phyloP scores from a whole-genome alignment of 345 rosid genomes.

The Boechera divaricarpa region DNA sequence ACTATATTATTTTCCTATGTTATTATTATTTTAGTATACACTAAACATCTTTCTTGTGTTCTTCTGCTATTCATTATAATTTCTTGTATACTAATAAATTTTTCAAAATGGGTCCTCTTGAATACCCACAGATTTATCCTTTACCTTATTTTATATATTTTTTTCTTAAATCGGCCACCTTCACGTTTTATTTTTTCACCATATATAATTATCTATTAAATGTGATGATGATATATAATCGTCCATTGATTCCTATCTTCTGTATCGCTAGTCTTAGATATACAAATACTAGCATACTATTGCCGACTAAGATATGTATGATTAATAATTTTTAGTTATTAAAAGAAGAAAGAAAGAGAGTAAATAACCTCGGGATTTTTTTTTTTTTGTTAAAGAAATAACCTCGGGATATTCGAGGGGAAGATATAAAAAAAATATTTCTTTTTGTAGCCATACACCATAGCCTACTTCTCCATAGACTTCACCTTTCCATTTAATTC shows the following conservation, averaged over 20 bases:
- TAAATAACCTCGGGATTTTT: not conserved
- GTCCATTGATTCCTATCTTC: not conserved
- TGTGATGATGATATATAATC: not conserved
- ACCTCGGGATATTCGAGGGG: conserved; percentile 18
- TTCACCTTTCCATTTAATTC: conserved; percentile 43
- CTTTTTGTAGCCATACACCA: conserved; percentile 40
- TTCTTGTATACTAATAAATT: conserved; percentile 1
- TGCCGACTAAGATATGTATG: not conserved
- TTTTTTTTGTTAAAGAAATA: too few relatives aligned
- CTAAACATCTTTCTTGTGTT: conserved; percentile 27
- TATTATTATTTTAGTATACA: not conserved
- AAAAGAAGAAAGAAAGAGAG: not conserved
- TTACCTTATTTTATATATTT: not conserved
- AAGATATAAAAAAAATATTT: conserved; percentile 2
- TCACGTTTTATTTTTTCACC: not conserved
- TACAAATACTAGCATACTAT: not conserved
- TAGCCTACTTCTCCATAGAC: conserved; percentile 33
- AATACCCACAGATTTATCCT: conserved; percentile 36
- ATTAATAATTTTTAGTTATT: too few relatives aligned
- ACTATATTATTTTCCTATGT: conserved; percentile 16
- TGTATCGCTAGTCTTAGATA: not conserved
- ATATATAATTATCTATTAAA: not conserved
- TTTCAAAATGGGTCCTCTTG: conserved; percentile 29
- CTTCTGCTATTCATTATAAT: conserved; percentile 32
- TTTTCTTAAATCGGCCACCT: not conserved